Conservation (phyloP, 2,329 filamentous ascomycete genomes). For the Hypocrella siamensis region DNA sequence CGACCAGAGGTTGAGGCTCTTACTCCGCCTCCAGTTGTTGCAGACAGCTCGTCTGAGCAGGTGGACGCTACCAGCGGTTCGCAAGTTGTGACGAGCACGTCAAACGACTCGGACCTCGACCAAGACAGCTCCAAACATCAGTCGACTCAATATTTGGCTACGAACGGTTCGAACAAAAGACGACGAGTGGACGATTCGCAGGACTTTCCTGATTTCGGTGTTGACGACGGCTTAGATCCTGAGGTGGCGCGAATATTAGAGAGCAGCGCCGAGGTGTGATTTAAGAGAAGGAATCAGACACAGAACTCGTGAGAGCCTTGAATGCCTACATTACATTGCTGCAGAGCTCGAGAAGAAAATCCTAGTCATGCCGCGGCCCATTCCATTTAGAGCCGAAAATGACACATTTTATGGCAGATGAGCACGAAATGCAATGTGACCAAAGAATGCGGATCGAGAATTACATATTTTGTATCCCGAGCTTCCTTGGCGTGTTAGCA, state of each 20-base stretch:
- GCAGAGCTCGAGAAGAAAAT: background rate
- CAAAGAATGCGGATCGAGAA: too few relatives aligned
- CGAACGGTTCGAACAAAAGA: constrained; percentile 41
- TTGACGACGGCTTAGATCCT: constrained; percentile 38
- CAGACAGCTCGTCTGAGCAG: constrained; percentile 5
- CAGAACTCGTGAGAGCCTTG: too few relatives aligned
- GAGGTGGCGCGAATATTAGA: constrained; percentile 41
- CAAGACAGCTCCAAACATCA: constrained; percentile 19
- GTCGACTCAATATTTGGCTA: constrained; percentile 29
- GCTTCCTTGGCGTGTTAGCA: too few relatives aligned
- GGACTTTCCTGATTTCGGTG: constrained; percentile 38
- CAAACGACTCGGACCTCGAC: constrained; percentile 1
- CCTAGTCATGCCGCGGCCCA: too few relatives aligned
- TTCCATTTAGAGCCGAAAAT: too few relatives aligned
- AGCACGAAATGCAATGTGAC: too few relatives aligned
- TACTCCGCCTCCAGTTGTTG: constrained; percentile 53
- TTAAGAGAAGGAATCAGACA: constrained; percentile 1
- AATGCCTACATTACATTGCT: too few relatives aligned
- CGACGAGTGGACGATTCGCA: constrained; percentile 34
- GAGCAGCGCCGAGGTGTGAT: constrained; percentile 14
- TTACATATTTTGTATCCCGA: too few relatives aligned
- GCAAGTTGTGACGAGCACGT: background rate
- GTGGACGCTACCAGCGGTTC: constrained; percentile 1
- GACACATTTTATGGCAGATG: too few relatives aligned
- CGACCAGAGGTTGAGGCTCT: constrained; percentile 74